Conservation (phyloP, 23 red algal genomes). For the Gracilaria vermiculophylla region DNA sequence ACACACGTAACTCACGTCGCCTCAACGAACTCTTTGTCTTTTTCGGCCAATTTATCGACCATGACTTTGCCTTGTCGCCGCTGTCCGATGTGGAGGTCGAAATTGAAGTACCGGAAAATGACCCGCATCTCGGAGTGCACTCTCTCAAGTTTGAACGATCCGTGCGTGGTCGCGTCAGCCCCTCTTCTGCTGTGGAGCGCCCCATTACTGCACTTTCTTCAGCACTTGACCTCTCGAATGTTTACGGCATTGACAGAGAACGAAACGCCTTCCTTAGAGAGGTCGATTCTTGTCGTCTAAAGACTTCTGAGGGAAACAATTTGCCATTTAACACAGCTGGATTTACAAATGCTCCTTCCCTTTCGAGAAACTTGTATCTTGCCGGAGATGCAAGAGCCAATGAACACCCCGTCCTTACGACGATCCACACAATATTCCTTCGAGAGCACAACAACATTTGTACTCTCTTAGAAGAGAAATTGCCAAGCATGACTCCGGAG, state of each 20-base stretch:
- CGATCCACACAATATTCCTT: constrained; percentile 47
- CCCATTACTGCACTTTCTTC: constrained; percentile 52
- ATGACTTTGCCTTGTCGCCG: constrained; percentile 56
- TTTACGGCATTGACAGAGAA: constrained; percentile 30
- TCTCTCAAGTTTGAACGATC: constrained; percentile 23
- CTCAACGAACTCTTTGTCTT: constrained; percentile 53
- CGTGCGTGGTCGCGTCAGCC: background rate
- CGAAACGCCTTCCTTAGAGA: constrained; percentile 14
- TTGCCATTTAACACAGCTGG: constrained; percentile 31
- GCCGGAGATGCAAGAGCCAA: constrained; percentile 40
- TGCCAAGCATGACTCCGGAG: background rate
- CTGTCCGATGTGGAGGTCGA: background rate
- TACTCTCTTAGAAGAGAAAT: background rate
- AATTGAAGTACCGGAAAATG: constrained; percentile 7
- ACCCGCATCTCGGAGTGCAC: background rate
- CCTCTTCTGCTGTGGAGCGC: background rate
- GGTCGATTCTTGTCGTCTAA: constrained; percentile 13
- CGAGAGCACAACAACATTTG: constrained; percentile 62
- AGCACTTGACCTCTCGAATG: constrained; percentile 40
- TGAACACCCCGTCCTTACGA: constrained; percentile 31
- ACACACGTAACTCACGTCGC: constrained; percentile 11
- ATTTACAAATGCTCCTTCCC: constrained; percentile 42
- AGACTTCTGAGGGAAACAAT: constrained; percentile 9
- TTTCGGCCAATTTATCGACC: constrained; percentile 70
- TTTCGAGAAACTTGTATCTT: constrained; percentile 18